These are phyloP conservation scores for Puccinia hordei DNA, from an alignment of 1,284 basidiomycete genomes.

Conservation along the genomic window DNA sequence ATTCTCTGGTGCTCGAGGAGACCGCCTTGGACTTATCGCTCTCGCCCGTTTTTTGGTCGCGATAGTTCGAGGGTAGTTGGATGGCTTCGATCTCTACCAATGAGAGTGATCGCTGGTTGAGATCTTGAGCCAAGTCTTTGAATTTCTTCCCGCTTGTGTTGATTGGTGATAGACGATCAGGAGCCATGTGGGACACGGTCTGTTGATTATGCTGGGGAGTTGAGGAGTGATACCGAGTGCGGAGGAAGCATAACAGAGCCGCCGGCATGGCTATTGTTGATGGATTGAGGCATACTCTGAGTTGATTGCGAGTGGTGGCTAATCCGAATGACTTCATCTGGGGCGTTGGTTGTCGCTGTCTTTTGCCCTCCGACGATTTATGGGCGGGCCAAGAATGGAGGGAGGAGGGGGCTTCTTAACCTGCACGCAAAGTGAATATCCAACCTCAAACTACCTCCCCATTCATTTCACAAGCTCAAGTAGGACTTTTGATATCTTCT, in stretches of 20 bases:
- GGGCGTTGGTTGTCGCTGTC: background rate
- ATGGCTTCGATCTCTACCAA: background rate
- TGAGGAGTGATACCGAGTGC: background rate
- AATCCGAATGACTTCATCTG: constrained; percentile 10
- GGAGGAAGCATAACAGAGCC: background rate
- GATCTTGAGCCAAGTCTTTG: constrained; percentile 23
- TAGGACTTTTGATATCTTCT: too few relatives aligned
- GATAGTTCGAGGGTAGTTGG: constrained; percentile 11
- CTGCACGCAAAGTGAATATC: too few relatives aligned
- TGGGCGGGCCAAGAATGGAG: too few relatives aligned
- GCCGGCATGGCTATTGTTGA: background rate
- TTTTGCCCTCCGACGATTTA: background rate
- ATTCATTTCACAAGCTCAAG: too few relatives aligned
- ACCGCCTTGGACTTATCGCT: background rate
- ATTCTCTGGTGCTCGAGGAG: background rate
- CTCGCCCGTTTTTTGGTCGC: background rate
- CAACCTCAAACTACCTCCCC: too few relatives aligned
- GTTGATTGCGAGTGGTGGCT: background rate
- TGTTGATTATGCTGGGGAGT: background rate
- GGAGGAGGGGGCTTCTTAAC: background rate
- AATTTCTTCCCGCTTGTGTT: constrained; percentile 5
- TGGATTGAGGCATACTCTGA: background rate
- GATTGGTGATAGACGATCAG: background rate
- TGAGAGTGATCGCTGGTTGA: constrained; percentile 1
- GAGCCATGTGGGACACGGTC: background rate